Base-by-base conservation (phyloP, 805 yeast genomes). In the Nakazawaea ishiwadae region DNA sequence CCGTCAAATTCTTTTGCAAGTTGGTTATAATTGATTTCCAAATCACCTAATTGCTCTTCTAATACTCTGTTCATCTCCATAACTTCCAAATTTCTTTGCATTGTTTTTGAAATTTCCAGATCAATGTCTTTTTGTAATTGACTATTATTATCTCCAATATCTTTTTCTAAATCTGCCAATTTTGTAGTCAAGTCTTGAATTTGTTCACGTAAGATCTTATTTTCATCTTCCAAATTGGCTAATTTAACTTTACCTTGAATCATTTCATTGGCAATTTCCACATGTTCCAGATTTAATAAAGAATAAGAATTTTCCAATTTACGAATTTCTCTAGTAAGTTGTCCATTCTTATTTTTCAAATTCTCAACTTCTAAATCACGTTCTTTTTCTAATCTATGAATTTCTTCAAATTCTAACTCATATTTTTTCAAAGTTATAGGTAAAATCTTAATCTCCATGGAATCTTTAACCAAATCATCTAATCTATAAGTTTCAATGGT, bases 251-350 rank as follows among this genome's bases (percentile, higher is more conserved):
- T 81, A 30, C 85, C 82, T 48, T 77, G 78, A 26, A 91, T 88
- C 80, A 93, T 77, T 49, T 81, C 87, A 61, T 90, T 91, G 4
- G 96, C 95, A 29, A 89, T 77, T 41, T 77, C 84, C 21, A 89
- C 77, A 59, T 93, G 97, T 54, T 90, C 96, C 46, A 77, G 70
- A 55, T 86, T 88, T 45, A 91, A 65, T 2, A 77, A 65, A 3
- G 82, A 76, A 53, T 81, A 80, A 17, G 81, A 75, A 14, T 79
- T 69, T 59, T 88, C 96, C 29, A 89, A 68, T 45, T 78, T 73
- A 53, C 84, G 73, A 39, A 88, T 81, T 48, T 86, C 87, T 48
- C 78, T 75, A 18, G 87, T 74, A 42, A 91, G 65, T 48, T 77
- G 76, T 10, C 87, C 86, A 59, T 91, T 91, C 38, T 78, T 69